Evolutionary conservation across 2,329 filamentous ascomycete species (phyloP).

Genomic region (Xylaria sp.): DNA sequence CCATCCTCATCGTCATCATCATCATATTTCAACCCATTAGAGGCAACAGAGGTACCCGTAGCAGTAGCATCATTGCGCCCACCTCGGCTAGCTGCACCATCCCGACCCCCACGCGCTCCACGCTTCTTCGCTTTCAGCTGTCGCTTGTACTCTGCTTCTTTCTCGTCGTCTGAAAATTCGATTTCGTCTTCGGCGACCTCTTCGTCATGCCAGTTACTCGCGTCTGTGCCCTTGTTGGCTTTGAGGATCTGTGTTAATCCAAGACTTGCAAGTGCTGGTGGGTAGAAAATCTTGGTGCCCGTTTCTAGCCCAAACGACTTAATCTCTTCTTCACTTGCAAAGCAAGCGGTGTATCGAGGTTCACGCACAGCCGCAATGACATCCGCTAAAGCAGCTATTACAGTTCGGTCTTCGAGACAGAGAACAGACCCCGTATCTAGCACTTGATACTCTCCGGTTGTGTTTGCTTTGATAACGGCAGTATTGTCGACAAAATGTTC

Average conservation of each 20-base stretch:
- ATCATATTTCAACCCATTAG: slow-evolving; percentile 70
- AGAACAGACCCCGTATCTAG: slow-evolving; percentile 86
- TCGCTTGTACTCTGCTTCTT: slow-evolving; percentile 84
- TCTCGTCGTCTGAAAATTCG: slow-evolving; percentile 97
- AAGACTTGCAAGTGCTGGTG: slow-evolving; percentile 79
- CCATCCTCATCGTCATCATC: slow-evolving; percentile 75
- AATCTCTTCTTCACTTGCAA: slow-evolving; percentile 75
- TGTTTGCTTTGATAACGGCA: slow-evolving; percentile 81
- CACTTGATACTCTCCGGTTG: slow-evolving; percentile 83
- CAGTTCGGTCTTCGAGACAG: slow-evolving; percentile 77
- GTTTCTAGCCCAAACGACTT: slow-evolving; percentile 72
- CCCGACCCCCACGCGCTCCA: slow-evolving; percentile 54
- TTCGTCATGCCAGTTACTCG: slow-evolving; percentile 94
- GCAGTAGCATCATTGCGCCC: slow-evolving; percentile 53
- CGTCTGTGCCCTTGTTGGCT: slow-evolving; percentile 86
- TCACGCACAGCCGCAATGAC: slow-evolving; percentile 86
- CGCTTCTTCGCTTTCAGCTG: slow-evolving; percentile 74
- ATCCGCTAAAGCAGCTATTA: slow-evolving; percentile 86
- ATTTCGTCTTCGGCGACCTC: slow-evolving; percentile 86
- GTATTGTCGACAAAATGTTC: slow-evolving; percentile 83
- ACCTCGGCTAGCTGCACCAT: slow-evolving; percentile 51
- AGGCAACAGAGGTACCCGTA: slow-evolving; percentile 50
- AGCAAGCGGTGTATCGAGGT: slow-evolving; percentile 86
- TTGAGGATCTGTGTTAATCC: slow-evolving; percentile 88
- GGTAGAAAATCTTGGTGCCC: slow-evolving; percentile 81